These are phyloP conservation scores for Mimosa pudica DNA, from an alignment of 306 rosid species.

Conservation along the genomic window DNA sequence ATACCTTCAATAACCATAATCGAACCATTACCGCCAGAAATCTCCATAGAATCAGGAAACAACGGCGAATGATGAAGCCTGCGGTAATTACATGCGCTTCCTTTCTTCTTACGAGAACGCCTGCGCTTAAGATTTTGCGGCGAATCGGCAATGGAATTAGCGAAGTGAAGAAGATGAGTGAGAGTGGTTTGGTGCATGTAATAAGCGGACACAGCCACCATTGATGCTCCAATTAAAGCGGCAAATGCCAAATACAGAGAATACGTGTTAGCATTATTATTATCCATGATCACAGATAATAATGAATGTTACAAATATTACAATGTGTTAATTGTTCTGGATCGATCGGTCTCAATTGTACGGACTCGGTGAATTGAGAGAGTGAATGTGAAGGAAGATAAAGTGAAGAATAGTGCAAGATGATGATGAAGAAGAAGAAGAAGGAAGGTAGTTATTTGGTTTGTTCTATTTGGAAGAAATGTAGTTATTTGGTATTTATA, in stretches of 20 bases:
- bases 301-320: too few relatives aligned
- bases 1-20: constrained; percentile 68
- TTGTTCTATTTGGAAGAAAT: background rate
- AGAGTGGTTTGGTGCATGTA: constrained; percentile 80
- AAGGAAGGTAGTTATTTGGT: constrained; percentile 6
- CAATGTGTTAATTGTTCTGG: too few relatives aligned
- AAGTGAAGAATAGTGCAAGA: constrained; percentile 32
- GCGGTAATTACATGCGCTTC: constrained; percentile 40
- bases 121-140: constrained; percentile 52
- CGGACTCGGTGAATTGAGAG: background rate
- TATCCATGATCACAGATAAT: constrained; percentile 47
- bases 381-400: background rate
- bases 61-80: constrained; percentile 53
- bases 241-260: constrained; percentile 77
- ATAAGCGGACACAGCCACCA: constrained; percentile 76
- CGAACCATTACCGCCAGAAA: constrained; percentile 48
- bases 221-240: constrained; percentile 85
- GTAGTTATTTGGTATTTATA: constrained; percentile 40
- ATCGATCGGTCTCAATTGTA: background rate
- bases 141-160: constrained; percentile 52
- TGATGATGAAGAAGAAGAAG: background rate
- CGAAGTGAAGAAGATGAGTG: constrained; percentile 68
- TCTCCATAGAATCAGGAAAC: constrained; percentile 57
- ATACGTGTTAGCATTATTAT: constrained; percentile 25
- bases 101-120: constrained; percentile 47